These are phyloP conservation scores for Drosera capensis DNA, from an alignment of 148 eudicot genomes.

Conservation along the genomic window DNA sequence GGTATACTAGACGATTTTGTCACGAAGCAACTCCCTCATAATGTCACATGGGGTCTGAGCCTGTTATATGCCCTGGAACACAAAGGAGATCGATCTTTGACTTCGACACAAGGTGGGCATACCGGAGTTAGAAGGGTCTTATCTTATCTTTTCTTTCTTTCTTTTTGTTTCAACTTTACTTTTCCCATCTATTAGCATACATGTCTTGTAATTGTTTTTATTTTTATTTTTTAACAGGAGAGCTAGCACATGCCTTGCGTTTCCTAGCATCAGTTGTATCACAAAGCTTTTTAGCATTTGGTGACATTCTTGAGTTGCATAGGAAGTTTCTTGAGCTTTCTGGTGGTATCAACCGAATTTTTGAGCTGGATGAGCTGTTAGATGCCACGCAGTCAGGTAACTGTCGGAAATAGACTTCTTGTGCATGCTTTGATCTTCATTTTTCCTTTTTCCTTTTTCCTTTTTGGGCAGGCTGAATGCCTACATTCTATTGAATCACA, in stretches of 20 bases:
- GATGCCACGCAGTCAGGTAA: constrained; percentile 85
- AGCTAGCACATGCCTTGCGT: constrained; percentile 90
- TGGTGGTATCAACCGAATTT: constrained; percentile 86
- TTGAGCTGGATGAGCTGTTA: constrained; percentile 80
- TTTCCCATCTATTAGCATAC: neutral
- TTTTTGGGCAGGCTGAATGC: no score
- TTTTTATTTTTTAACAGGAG: constrained; percentile 32
- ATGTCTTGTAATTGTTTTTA: neutral
- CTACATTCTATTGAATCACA: no score
- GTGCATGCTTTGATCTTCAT: neutral
- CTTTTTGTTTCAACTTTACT: neutral
- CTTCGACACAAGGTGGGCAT: constrained; percentile 78
- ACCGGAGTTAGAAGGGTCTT: neutral
- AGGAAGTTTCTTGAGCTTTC: constrained; percentile 83
- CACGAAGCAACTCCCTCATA: constrained; percentile 92
- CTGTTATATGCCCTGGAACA: constrained; percentile 86
- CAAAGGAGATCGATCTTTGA: constrained; percentile 80
- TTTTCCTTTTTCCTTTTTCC: no score
- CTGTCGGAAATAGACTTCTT: no score
- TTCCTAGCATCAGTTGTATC: constrained; percentile 95
- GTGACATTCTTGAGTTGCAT: constrained; percentile 87
- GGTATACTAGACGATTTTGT: constrained; percentile 81
- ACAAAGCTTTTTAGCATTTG: constrained; percentile 97
- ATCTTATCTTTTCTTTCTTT: no score
- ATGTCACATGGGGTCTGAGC: constrained; percentile 98